phyloP scores from a whole-genome alignment of 164 flowering plant species.

The Vitis labrusca region DNA sequence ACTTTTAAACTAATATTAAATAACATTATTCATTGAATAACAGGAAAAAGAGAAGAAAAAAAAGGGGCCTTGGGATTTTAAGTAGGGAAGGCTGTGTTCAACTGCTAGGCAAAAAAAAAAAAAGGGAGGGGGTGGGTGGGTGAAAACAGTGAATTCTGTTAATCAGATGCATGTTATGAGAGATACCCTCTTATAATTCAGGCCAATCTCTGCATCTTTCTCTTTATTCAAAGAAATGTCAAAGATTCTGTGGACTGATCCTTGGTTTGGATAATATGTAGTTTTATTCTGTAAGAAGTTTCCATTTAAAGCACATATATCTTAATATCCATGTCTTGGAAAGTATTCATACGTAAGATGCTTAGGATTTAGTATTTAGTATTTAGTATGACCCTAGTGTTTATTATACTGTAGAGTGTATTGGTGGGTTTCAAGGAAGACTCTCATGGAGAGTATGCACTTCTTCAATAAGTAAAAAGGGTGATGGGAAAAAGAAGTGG shows the following conservation, averaged over 20 bases:
- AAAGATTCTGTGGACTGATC: not conserved
- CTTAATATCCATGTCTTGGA: not conserved
- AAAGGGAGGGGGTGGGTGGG: not conserved
- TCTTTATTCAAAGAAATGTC: not conserved
- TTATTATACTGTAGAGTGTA: not conserved
- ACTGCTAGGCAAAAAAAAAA: conserved; percentile 4
- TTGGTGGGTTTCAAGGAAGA: not conserved
- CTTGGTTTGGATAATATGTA: not conserved
- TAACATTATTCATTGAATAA: not conserved
- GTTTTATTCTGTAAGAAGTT: not conserved
- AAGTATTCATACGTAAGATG: too few relatives aligned
- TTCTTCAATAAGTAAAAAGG: not conserved
- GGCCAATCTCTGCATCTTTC: not conserved
- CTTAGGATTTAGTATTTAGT: too few relatives aligned
- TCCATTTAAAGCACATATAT: not conserved
- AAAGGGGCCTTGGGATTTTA: conserved; percentile 21
- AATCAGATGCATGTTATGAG: not conserved
- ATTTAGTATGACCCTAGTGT: too few relatives aligned
- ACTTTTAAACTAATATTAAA: not conserved
- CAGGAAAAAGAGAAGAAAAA: not conserved
- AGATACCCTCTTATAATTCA: not conserved
- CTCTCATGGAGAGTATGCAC: not conserved
- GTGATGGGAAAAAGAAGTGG: not conserved
- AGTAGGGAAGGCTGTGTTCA: conserved; percentile 10
- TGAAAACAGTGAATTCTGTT: not conserved